Conservation (phyloP, 805 yeast species). For the Cyberlindnera misumaiensis region DNA sequence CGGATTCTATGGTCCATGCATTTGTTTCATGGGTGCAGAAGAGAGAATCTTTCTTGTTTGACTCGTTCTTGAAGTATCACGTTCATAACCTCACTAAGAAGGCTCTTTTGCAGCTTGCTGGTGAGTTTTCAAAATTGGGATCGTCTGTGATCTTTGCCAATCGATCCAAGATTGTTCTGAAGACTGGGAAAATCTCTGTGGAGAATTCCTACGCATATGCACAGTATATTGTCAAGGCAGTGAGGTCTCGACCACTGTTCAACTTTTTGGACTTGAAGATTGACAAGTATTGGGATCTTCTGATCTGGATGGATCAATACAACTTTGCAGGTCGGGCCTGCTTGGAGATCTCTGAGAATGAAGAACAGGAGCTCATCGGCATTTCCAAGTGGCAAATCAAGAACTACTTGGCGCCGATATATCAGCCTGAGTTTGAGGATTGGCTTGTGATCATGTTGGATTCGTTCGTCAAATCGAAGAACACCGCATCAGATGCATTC, state of each 20-base stretch:
- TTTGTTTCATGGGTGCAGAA: conserved; percentile 84
- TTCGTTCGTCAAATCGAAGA: conserved; percentile 51
- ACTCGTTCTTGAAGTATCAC: conserved; percentile 75
- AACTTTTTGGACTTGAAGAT: conserved; percentile 72
- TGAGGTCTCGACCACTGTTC: conserved; percentile 76
- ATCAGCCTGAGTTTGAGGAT: conserved; percentile 78
- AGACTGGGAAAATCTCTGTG: conserved; percentile 69
- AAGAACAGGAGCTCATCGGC: conserved; percentile 31
- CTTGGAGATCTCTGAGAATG: conserved; percentile 28
- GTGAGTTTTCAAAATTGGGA: conserved; percentile 77
- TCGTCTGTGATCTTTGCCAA: conserved; percentile 74
- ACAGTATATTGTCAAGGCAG: conserved; percentile 70
- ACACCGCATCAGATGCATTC: conserved; percentile 19
- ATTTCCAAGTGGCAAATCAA: conserved; percentile 76
- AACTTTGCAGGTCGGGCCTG: conserved; percentile 74
- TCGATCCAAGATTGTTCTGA: conserved; percentile 63
- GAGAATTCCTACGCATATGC: conserved; percentile 90
- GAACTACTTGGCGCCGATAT: conserved; percentile 62
- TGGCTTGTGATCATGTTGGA: conserved; percentile 80
- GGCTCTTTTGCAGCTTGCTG: conserved; percentile 69
- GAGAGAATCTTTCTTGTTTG: conserved; percentile 66
- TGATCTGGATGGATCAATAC: conserved; percentile 90
- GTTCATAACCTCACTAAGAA: conserved; percentile 81
- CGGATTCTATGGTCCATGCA: conserved; percentile 76
- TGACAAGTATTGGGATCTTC: conserved; percentile 81